Evolutionary conservation across 495 filamentous ascomycete genomes (phyloP).

Genomic region (Massariosphaeria phaeospora): DNA sequence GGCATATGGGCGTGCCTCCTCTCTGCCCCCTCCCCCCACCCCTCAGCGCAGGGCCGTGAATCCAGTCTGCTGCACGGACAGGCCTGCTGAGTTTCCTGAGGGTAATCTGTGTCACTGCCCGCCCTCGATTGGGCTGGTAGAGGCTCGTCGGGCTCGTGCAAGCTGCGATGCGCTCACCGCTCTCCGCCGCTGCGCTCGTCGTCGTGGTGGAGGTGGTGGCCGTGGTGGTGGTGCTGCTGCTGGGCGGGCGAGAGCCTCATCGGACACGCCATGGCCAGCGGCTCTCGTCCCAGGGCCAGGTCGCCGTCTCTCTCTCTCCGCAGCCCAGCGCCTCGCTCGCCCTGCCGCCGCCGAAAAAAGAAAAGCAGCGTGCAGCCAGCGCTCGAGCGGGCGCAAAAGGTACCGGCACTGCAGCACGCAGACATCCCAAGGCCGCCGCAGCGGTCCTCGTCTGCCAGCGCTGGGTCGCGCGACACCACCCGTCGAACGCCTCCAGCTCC

Average conservation of each 20-base stretch:
- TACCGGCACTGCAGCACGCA: neutral
- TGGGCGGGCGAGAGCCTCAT: neutral
- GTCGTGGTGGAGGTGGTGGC: neutral
- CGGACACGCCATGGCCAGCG: conserved; percentile 12
- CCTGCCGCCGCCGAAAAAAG: conserved; percentile 5
- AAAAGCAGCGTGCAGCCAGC: conserved; percentile 1
- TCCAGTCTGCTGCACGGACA: conserved; percentile 14
- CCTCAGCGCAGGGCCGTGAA: neutral
- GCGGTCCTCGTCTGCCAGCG: conserved; percentile 12
- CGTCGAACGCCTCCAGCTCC: neutral
- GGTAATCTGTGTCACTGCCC: conserved; percentile 30
- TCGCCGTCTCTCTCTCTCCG: conserved; percentile 13
- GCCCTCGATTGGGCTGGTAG: conserved; percentile 7
- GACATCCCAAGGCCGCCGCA: conserved; percentile 13
- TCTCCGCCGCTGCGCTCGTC: neutral
- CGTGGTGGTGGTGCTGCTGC: neutral
- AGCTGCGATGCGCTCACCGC: conserved; percentile 1
- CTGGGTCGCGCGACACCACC: neutral
- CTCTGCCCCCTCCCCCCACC: too few relatives aligned
- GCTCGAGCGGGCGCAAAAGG: neutral
- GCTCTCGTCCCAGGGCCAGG: neutral
- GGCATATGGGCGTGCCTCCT: too few relatives aligned
- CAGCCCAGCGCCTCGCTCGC: conserved; percentile 10
- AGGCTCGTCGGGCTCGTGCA: neutral
- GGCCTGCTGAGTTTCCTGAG: conserved; percentile 14